Evolutionary conservation across 495 filamentous ascomycete genomes (phyloP).

Genomic region (Penicillium flavigenum): DNA sequence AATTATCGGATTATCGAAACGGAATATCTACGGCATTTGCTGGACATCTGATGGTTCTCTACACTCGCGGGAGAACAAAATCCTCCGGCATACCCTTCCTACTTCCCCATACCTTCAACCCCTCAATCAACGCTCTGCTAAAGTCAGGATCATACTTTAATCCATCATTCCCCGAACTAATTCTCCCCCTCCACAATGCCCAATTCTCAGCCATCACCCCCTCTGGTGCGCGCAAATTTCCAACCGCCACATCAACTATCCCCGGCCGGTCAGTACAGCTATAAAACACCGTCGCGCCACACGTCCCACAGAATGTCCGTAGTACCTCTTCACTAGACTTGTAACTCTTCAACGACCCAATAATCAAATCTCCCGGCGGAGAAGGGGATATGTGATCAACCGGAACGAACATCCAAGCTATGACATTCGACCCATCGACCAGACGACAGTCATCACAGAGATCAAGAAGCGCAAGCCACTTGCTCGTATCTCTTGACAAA

Average conservation of each 20-base stretch:
- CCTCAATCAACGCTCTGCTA: conserved; percentile 28
- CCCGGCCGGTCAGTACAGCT: conserved; percentile 38
- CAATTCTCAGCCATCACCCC: conserved; percentile 51
- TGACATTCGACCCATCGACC: conserved; percentile 43
- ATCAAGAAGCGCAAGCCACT: conserved; percentile 44
- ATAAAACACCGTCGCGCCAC: conserved; percentile 55
- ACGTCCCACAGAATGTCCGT: conserved; percentile 53
- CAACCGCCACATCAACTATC: conserved; percentile 52
- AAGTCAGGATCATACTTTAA: conserved; percentile 34
- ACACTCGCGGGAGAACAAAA: conserved; percentile 16
- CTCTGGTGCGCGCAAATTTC: conserved; percentile 46
- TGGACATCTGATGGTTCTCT: background rate
- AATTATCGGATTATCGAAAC: background rate
- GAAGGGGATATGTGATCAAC: conserved; percentile 22
- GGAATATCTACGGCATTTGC: too few species aligned
- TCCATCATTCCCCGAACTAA: conserved; percentile 32
- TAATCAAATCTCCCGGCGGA: conserved; percentile 28
- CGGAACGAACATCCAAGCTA: conserved; percentile 47
- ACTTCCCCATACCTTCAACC: conserved; percentile 30
- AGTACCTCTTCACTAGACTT: conserved; percentile 43
- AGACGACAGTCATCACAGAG: conserved; percentile 54
- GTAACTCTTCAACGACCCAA: conserved; percentile 50
- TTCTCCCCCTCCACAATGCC: conserved; percentile 34
- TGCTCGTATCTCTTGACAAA: conserved; percentile 38
- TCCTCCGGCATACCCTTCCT: conserved; percentile 18